Evolutionary conservation across 257 asterid genomes (phyloP), one percentile per base, ranked within the genome.

Genomic region (Eustoma russellianum): DNA sequence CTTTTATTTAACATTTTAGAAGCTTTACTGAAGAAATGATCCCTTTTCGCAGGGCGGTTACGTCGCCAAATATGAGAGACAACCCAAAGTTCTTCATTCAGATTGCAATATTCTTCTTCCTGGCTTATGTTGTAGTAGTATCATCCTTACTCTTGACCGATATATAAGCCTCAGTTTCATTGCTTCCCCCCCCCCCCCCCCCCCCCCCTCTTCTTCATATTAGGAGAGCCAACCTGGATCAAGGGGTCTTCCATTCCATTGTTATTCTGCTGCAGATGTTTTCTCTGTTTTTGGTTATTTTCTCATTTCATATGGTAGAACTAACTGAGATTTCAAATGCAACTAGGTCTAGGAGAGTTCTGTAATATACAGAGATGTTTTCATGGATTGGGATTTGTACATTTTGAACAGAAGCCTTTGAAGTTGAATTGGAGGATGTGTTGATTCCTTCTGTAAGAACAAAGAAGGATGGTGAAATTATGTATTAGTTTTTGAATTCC

Each of bases 11-110:
- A 19, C 16, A n/a, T 12, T 15, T 45, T 9, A 8, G 30, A 24
- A 24, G 30, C 3, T 24, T 28, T 13, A 19, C 35, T 41, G 33
- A 60, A 46, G 41, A 38, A 24, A 13, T 17, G 48, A n/a, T 2
- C 56, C 56, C 44, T 3, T 56, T 57, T 71, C 28, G 61, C 94
- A 91, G 98, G 88, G 91, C 98, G 5, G 95, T 85, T 19, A 81
- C 97, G 50, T 85, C 95, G 61, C 97, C 98, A 48, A 91, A 91
- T 72, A 70, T 87, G 95, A 83, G 98, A 81, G 97, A 91, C 70
- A 91, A 87, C 56, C 98, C 98, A 13, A 91, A 80, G 85, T 85
- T 87, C 75, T 80, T 87, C 79, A 70, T 92, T 68, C 97, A 88
- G 85, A 92, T 92, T 56, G 98, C 93, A 2, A 65, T 92, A 61